These are phyloP conservation scores for Dothideomycetes sp. DNA, from an alignment of 2,329 filamentous ascomycete genomes.

Conservation along the genomic window DNA sequence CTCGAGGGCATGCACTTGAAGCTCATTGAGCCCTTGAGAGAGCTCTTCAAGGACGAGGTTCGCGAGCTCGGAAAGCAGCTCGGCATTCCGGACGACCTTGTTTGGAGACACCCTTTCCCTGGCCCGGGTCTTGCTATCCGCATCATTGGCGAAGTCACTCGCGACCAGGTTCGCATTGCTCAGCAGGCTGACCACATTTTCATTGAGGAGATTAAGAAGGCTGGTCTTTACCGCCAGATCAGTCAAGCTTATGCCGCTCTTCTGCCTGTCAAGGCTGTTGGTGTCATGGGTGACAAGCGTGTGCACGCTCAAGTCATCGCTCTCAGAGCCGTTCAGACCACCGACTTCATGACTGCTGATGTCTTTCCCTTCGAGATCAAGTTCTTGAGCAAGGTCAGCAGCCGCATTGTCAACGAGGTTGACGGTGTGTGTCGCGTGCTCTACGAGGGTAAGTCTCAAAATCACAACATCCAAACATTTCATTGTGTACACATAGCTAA, in stretches of 20 bases:
- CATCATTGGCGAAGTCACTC: conserved; percentile 76
- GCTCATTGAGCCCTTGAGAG: conserved; percentile 68
- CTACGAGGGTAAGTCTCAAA: conserved; percentile 51
- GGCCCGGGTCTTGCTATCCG: conserved; percentile 68
- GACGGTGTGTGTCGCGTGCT: conserved; percentile 61
- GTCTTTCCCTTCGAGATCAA: conserved; percentile 56
- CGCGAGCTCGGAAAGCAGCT: conserved; percentile 59
- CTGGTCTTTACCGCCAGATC: conserved; percentile 64
- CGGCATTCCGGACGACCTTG: conserved; percentile 63
- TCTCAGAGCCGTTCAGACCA: conserved; percentile 52
- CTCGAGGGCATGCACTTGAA: conserved; percentile 55
- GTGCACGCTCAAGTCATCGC: conserved; percentile 55
- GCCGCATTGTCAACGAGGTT: conserved; percentile 66
- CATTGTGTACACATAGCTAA: conserved; percentile 14
- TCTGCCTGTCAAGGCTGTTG: conserved; percentile 55
- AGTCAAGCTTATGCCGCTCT: conserved; percentile 63
- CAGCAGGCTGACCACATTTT: conserved; percentile 71
- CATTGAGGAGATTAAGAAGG: conserved; percentile 63
- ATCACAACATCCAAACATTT: conserved; percentile 12
- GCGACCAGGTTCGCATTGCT: conserved; percentile 68
- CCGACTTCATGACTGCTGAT: conserved; percentile 68
- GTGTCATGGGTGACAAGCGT: conserved; percentile 61
- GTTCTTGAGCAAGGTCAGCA: conserved; percentile 57
- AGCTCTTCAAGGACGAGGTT: conserved; percentile 80
- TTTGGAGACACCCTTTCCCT: conserved; percentile 71